Base-by-base conservation (phyloP, 2,329 filamentous ascomycete genomes). In the Ceratocystis variospora region DNA sequence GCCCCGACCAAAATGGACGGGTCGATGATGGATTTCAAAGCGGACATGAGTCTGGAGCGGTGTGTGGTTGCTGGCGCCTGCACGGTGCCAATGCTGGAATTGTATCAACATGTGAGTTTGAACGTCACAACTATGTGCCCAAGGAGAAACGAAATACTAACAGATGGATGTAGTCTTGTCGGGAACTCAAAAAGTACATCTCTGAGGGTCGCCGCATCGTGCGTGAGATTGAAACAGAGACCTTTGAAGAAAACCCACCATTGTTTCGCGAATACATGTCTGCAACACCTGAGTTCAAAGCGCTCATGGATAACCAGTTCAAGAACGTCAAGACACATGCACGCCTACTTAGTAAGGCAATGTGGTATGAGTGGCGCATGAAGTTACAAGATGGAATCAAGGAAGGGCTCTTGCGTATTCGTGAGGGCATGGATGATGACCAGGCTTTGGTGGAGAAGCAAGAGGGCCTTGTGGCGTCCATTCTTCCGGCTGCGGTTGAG, bases 281-380 rank as follows among this genome's bases (percentile, higher is more conserved):
- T 8, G 93, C 93, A 31, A 83, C 89, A 0, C 84, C 90, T 0
- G 90, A 95, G 69, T 86, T 96, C 73, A 91, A 89, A 72, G 77
- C 84, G 2, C 81, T 95, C 64, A 95, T 99, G 87, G 93, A 99
- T 77, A 94, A 89, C 70, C 92, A 97, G 73, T 94, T 99, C 79
- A 94, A 96, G 75, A 96, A 97, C 72, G 88, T 96, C 75, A 97
- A 96, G 78, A 92, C 90, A 0, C 89, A 96, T 74, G 90, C 93
- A 17, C 84, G 94, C 31, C 81, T 96, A 15, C 79, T 92, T 63
- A 96, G 93, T 77, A 96, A 96, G 74, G 90, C 90, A 67, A 92
- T 94, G 79, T 99, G 94, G 94, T 99, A 99, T 74, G 88, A 93
- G 72, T 99, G 94, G 94, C 87, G 94, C 50, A 93, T 89, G 81